phyloP scores from a whole-genome alignment of 1,284 basidiomycete species.

The Ceraceosorus guamensis region DNA sequence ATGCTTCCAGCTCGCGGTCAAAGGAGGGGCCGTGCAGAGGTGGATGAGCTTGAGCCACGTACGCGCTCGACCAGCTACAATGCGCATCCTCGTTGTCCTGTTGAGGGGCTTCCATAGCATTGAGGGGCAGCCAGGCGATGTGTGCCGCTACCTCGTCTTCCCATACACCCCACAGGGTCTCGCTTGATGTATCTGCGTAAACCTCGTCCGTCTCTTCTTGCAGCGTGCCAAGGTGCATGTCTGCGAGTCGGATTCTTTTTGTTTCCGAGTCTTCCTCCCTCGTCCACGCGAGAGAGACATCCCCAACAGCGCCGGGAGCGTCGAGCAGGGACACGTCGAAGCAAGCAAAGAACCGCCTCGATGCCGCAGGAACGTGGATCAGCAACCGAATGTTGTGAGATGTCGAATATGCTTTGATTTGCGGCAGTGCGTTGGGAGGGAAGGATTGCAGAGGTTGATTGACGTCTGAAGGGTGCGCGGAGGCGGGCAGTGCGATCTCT shows the following conservation, averaged over 20 bases:
- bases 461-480: background rate
- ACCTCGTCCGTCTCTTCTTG: too few relatives aligned
- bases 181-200: too few relatives aligned
- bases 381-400: background rate
- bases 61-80: background rate
- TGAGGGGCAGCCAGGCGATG: background rate
- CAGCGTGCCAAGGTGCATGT: background rate
- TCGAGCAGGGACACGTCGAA: background rate
- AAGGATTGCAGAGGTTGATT: background rate
- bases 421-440: background rate
- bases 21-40: background rate
- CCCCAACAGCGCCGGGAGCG: background rate
- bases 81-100: background rate
- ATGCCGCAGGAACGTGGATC: background rate
- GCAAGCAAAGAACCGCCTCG: background rate
- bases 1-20: background rate
- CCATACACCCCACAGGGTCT: background rate
- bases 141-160: background rate
- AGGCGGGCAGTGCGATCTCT: background rate
- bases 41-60: background rate
- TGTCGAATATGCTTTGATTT: background rate
- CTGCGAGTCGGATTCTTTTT: background rate
- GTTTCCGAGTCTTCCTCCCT: background rate
- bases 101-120: background rate
- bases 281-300: background rate